Evolutionary conservation across 108 stramenopile genomes (phyloP).

Genomic region (Cyclotella choctawhatcheeana): DNA sequence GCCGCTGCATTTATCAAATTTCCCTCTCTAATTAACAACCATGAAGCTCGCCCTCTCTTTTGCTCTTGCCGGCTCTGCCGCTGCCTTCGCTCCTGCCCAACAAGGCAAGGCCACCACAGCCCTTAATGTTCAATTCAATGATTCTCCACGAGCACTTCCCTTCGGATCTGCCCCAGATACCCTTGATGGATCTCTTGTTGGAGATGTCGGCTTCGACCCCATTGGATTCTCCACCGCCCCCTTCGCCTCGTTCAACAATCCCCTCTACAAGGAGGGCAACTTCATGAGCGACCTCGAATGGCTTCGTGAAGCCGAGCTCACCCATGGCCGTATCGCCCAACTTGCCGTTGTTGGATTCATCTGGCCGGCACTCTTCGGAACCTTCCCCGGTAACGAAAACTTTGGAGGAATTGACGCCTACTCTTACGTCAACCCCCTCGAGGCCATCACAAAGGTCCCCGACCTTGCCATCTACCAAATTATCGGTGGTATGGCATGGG

Average conservation of each 20-base stretch:
- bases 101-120: constrained; percentile 41
- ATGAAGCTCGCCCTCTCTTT: constrained; percentile 66
- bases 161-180: constrained; percentile 78
- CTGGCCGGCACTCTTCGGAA: constrained; percentile 92
- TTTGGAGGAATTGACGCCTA: constrained; percentile 92
- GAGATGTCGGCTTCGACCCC: constrained; percentile 98
- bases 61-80: constrained; percentile 60
- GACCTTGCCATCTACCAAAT: constrained; percentile 87
- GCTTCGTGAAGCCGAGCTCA: constrained; percentile 97
- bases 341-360: constrained; percentile 97
- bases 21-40: no score
- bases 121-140: constrained; percentile 52
- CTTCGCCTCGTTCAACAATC: constrained; percentile 65
- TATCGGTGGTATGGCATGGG: constrained; percentile 77
- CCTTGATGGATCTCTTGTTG: constrained; percentile 91
- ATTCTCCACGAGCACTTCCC: constrained; percentile 79
- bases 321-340: constrained; percentile 97
- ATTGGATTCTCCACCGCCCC: constrained; percentile 93
- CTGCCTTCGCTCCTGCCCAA: constrained; percentile 59
- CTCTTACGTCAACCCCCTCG: constrained; percentile 92
- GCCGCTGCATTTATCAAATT: no score
- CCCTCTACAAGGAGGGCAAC: constrained; percentile 48
- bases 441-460: constrained; percentile 85
- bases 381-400: constrained; percentile 91
- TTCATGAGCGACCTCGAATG: constrained; percentile 78